Evolutionary conservation across 164 flowering plant species (phyloP).

Genomic region (Liriodendron chinense): DNA sequence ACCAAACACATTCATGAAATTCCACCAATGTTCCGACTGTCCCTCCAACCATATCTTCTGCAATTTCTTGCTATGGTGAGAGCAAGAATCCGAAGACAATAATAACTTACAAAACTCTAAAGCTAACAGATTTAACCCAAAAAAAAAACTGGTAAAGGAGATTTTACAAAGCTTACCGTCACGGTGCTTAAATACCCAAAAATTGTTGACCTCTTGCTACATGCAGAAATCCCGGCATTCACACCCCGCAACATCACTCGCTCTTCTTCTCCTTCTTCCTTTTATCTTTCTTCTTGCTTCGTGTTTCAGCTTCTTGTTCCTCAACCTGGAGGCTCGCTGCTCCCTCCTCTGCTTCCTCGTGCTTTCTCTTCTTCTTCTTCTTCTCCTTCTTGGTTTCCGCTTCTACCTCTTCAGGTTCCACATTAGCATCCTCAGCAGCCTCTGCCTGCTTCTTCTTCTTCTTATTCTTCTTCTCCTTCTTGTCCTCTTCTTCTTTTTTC

Average conservation of each 20-base stretch:
- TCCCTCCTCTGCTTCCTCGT: slow-evolving; percentile 31
- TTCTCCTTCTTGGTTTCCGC: slow-evolving; percentile 14
- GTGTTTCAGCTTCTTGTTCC: slow-evolving; percentile 23
- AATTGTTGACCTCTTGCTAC: not conserved
- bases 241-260: slow-evolving; percentile 1
- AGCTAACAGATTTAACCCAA: too few species aligned
- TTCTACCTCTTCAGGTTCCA: slow-evolving; percentile 16
- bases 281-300: slow-evolving; percentile 39
- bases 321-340: not conserved
- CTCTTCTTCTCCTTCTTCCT: slow-evolving; percentile 44
- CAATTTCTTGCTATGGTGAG: too few species aligned
- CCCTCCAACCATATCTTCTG: too few species aligned
- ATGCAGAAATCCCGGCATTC: slow-evolving; percentile 7
- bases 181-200: not conserved
- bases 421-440: slow-evolving; percentile 12
- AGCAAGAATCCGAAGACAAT: too few species aligned
- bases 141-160: too few species aligned
- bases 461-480: slow-evolving; percentile 17
- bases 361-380: slow-evolving; percentile 57
- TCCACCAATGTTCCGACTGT: too few species aligned
- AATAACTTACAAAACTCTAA: too few species aligned
- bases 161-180: too few species aligned
- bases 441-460: slow-evolving; percentile 30
- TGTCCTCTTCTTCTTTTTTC: slow-evolving; percentile 12
- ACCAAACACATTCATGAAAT: too few species aligned